Percentiles rank a stretch among this genome's conserved stretches.
These are phyloP conservation scores for Neurospora sp. DNA, from an alignment of 495 filamentous ascomycete genomes.

Conservation along the genomic window DNA sequence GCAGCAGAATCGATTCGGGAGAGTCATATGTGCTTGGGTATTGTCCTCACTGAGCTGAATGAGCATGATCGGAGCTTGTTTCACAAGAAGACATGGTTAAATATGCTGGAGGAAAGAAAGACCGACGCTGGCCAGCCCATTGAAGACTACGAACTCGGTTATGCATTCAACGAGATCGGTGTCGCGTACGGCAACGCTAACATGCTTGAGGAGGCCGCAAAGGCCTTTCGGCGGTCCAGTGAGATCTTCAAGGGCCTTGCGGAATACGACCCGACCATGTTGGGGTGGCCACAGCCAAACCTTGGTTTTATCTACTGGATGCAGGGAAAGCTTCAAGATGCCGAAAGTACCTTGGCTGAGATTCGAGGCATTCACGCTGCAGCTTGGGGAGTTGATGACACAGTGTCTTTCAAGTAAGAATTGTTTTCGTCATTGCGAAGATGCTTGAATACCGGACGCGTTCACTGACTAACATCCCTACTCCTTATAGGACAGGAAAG, in stretches of 20 bases:
- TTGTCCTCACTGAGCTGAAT: neutral
- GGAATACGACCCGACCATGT: neutral
- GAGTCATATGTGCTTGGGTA: neutral
- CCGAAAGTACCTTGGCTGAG: neutral
- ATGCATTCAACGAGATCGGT: neutral
- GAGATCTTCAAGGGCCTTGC: neutral
- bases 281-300: neutral
- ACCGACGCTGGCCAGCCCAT: neutral
- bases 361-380: neutral
- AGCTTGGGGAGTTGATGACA: neutral
- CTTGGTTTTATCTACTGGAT: neutral
- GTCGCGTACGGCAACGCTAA: neutral
- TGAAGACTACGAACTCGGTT: neutral
- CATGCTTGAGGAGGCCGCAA: neutral
- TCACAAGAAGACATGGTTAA: neutral
- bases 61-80: neutral
- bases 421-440: neutral
- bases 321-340: neutral
- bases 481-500: neutral
- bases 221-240: neutral
- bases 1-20: neutral
- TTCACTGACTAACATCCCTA: neutral
- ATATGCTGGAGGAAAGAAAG: neutral
- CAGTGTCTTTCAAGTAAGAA: neutral
- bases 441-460: neutral